These are phyloP conservation scores for Noccaea bulbosa DNA, from an alignment of 345 rosid genomes.

Conservation along the genomic window DNA sequence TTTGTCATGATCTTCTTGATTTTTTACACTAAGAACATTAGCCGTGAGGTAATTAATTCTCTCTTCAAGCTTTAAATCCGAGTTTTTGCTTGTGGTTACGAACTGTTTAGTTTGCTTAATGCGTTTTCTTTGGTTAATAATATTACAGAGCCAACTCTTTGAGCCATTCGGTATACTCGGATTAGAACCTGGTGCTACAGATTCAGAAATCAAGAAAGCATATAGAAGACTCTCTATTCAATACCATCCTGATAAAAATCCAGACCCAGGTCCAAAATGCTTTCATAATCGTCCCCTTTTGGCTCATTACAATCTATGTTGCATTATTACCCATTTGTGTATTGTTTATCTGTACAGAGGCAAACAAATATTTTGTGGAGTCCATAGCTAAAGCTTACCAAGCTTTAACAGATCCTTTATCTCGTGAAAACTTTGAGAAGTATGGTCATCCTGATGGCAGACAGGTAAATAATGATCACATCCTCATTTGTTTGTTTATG, in stretches of 20 bases:
- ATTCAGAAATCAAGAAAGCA: slow-evolving; percentile 86
- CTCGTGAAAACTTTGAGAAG: slow-evolving; percentile 96
- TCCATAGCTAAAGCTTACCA: slow-evolving; percentile 95
- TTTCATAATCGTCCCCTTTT: not conserved
- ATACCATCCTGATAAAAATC: slow-evolving; percentile 99
- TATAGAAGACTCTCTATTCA: slow-evolving; percentile 87
- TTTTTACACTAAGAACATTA: slow-evolving; percentile 76
- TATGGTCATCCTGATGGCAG: slow-evolving; percentile 99
- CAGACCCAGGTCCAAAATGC: slow-evolving; percentile 84
- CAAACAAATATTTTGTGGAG: slow-evolving; percentile 82
- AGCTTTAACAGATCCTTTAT: slow-evolving; percentile 88
- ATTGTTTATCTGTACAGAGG: slow-evolving; percentile 57
- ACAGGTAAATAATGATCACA: slow-evolving; percentile 55
- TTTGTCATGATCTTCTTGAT: slow-evolving; percentile 77
- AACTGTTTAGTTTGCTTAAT: slow-evolving; percentile 8
- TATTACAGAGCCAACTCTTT: slow-evolving; percentile 72
- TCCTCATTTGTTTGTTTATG: not conserved
- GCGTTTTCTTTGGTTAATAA: slow-evolving; percentile 9
- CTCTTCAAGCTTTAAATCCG: not conserved
- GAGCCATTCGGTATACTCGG: slow-evolving; percentile 91
- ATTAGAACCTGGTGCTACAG: slow-evolving; percentile 77
- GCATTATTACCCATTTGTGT: slow-evolving; percentile 1
- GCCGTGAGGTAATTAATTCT: slow-evolving; percentile 61
- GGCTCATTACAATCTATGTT: not conserved
- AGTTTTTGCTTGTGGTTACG: not conserved